Percentiles rank a stretch among this genome's conserved stretches.
Conservation (phyloP, 2,329 filamentous ascomycete genomes). For the Penicillium sp. region DNA sequence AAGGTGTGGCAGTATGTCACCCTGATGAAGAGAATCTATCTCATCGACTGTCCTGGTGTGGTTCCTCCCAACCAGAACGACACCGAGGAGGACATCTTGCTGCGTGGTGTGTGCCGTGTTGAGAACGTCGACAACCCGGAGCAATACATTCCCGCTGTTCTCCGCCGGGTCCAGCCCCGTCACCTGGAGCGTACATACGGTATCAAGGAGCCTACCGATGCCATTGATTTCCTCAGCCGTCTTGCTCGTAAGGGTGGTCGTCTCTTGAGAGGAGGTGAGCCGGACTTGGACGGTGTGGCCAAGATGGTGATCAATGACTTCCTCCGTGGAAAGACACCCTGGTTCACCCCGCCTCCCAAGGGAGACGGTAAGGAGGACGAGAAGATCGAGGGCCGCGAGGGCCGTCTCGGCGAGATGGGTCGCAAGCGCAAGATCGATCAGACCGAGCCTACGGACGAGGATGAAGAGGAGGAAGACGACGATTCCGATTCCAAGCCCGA, state of each 20-base stretch:
- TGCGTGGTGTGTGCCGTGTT: conserved; percentile 87
- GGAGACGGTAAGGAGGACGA: conserved; percentile 50
- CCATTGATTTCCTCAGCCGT: conserved; percentile 80
- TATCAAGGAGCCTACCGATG: conserved; percentile 71
- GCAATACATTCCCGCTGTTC: conserved; percentile 85
- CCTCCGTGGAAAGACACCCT: conserved; percentile 89
- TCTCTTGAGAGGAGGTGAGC: conserved; percentile 86
- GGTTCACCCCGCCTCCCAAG: conserved; percentile 81
- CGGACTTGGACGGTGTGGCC: conserved; percentile 89
- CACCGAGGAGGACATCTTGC: conserved; percentile 79
- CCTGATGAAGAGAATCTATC: conserved; percentile 87
- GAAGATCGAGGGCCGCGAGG: conserved; percentile 68
- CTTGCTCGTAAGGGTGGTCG: conserved; percentile 84
- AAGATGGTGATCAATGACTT: conserved; percentile 98
- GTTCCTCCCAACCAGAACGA: conserved; percentile 85
- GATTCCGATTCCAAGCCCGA: conserved; percentile 37
- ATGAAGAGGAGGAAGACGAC: conserved; percentile 9
- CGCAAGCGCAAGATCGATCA: conserved; percentile 73
- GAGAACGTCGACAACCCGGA: conserved; percentile 96
- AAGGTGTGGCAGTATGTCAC: conserved; percentile 99
- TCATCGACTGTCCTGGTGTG: conserved; percentile 96
- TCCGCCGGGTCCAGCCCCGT: conserved; percentile 75
- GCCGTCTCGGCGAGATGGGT: conserved; percentile 78
- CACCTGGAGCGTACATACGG: conserved; percentile 94
- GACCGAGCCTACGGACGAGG: conserved; percentile 32